A percentile compares a stretch with the other conserved stretches of the same genome.
Evolutionary conservation across 2,329 filamentous ascomycete genomes (phyloP).

Genomic region (Sporothrix protearum): DNA sequence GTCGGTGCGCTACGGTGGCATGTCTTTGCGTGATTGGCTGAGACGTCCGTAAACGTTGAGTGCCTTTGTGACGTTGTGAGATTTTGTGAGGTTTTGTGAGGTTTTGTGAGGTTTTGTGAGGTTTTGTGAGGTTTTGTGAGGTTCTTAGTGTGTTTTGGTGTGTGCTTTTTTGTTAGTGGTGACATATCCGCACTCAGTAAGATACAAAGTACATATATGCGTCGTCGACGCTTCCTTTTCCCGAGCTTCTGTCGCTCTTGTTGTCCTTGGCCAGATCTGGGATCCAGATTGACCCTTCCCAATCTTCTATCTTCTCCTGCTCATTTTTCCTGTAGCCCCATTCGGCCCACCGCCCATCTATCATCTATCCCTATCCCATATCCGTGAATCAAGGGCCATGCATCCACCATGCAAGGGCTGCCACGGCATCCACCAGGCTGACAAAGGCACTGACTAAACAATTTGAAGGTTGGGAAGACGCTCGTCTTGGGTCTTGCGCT

Average conservation of each 20-base stretch:
- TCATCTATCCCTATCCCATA: neutral
- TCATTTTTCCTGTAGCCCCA: neutral
- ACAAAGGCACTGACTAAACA: neutral
- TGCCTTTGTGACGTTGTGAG: no score
- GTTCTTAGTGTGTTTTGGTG: neutral
- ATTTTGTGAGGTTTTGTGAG: no score
- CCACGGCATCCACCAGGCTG: neutral
- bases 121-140: no score
- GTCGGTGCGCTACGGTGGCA: no score
- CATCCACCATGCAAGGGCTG: neutral
- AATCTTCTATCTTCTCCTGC: neutral
- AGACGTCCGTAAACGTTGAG: neutral
- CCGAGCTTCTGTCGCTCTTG: neutral
- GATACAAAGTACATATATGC: neutral
- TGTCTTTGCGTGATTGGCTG: neutral
- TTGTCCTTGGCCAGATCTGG: neutral
- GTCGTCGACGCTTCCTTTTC: neutral
- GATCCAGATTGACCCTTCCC: neutral
- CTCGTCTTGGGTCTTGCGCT: no score
- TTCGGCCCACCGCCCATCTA: neutral
- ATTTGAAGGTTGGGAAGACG: no score
- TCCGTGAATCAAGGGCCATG: neutral
- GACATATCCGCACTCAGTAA: no score
- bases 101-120: no score
- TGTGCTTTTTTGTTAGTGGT: neutral